Evolutionary conservation across 176 grass and related monocot genomes (phyloP).

Genomic region (Tillandsia leiboldiana): DNA sequence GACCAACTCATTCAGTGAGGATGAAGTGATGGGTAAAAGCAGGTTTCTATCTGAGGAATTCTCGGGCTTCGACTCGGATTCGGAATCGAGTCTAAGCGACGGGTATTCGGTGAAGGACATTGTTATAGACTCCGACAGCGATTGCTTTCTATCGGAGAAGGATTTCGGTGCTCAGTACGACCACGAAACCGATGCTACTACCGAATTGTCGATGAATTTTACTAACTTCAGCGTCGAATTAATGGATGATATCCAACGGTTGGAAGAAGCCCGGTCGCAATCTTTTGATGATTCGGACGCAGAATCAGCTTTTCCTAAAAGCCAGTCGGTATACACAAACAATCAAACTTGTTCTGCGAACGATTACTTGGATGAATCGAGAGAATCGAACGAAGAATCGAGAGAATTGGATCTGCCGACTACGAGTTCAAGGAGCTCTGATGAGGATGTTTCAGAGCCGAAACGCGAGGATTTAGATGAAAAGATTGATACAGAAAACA

Average conservation of each 20-base stretch:
- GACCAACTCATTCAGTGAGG: conserved; percentile 17
- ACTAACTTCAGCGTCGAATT: conserved; percentile 30
- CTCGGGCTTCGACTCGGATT: conserved; percentile 63
- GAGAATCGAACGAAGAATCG: neutral
- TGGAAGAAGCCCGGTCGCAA: conserved; percentile 18
- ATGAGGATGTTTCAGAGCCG: conserved; percentile 6
- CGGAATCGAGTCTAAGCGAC: conserved; percentile 70
- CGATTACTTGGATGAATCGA: neutral
- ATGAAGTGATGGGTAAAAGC: conserved; percentile 5
- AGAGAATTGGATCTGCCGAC: conserved; percentile 11
- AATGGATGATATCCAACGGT: conserved; percentile 31
- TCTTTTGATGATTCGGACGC: conserved; percentile 7
- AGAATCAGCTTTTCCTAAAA: conserved; percentile 6
- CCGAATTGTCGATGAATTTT: conserved; percentile 12
- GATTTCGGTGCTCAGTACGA: conserved; percentile 23
- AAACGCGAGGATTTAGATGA: conserved; percentile 5
- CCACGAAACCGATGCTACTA: conserved; percentile 9
- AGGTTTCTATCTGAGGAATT: conserved; percentile 50
- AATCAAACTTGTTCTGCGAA: neutral
- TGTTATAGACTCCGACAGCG: conserved; percentile 71
- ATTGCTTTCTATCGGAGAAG: conserved; percentile 74
- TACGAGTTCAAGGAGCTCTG: neutral
- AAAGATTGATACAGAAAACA: conserved; percentile 1
- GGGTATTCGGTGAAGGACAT: conserved; percentile 95
- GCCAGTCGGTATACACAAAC: neutral